Percentiles rank a stretch among this genome's conserved stretches.
Conservation (phyloP, 495 filamentous ascomycete species). For the Daldinia grandis region DNA sequence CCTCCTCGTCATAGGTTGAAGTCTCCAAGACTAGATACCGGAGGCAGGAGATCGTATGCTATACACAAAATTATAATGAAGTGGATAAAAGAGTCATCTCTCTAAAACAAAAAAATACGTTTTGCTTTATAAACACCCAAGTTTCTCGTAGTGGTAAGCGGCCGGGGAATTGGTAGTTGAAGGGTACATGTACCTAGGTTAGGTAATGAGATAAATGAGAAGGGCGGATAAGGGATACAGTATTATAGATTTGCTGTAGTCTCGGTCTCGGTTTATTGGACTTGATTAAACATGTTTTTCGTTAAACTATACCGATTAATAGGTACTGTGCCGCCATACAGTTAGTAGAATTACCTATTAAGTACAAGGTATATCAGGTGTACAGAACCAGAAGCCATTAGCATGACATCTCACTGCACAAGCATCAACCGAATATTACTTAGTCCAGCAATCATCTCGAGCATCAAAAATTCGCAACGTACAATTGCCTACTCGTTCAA, state of each 20-base stretch:
- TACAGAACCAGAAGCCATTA: background rate
- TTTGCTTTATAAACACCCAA: too few relatives aligned
- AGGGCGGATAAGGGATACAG: background rate
- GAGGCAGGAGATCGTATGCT: conserved; percentile 11
- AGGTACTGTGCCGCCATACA: background rate
- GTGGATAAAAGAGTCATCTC: too few relatives aligned
- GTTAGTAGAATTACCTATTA: background rate
- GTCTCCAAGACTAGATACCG: conserved; percentile 35
- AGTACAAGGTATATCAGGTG: background rate
- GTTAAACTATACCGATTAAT: background rate
- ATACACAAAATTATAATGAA: conserved; percentile 6
- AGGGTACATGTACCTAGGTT: too few relatives aligned
- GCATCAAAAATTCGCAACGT: background rate
- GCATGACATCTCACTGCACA: background rate
- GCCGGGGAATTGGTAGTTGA: too few relatives aligned
- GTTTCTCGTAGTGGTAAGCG: too few relatives aligned
- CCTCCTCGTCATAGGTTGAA: background rate
- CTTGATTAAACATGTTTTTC: background rate
- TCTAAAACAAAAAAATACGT: too few relatives aligned
- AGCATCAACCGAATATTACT: background rate
- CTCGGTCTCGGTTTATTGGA: background rate
- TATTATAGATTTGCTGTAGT: background rate
- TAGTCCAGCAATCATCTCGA: background rate
- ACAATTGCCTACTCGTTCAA: background rate
- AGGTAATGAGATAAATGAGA: background rate